Evolutionary conservation across 2,329 filamentous ascomycete species (phyloP).

Genomic region (Colletotrichum tofieldiae): DNA sequence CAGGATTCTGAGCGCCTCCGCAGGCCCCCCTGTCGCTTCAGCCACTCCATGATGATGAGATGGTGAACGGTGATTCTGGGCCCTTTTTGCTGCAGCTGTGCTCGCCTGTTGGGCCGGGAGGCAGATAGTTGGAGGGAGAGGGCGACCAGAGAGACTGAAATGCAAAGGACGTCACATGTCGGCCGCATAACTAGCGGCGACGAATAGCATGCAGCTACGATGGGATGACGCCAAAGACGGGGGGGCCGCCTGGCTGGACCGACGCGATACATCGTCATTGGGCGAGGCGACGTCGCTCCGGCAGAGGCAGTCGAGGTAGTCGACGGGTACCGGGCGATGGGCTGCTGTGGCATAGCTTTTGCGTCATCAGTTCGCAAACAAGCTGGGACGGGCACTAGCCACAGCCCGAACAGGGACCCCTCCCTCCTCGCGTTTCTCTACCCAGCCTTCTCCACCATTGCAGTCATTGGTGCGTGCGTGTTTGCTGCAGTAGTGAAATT

Average conservation of each 20-base stretch:
- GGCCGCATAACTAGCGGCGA: slow-evolving; percentile 35
- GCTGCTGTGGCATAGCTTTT: slow-evolving; percentile 45
- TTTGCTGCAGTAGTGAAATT: slow-evolving; percentile 8
- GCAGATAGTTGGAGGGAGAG: not conserved
- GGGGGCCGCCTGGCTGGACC: slow-evolving; percentile 10
- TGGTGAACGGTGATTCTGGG: slow-evolving; percentile 19
- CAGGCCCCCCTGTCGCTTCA: not conserved
- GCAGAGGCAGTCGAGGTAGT: slow-evolving; percentile 20
- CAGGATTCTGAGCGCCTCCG: not conserved
- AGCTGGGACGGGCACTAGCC: slow-evolving; percentile 43
- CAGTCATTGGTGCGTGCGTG: slow-evolving; percentile 17
- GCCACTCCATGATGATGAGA: slow-evolving; percentile 25
- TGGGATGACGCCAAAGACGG: slow-evolving; percentile 42
- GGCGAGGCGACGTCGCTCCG: not conserved
- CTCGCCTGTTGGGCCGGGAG: not conserved
- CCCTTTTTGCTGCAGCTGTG: not conserved
- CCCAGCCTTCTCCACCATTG: slow-evolving; percentile 8
- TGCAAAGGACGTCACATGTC: slow-evolving; percentile 37
- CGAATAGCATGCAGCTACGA: slow-evolving; percentile 25
- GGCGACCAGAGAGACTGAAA: not conserved
- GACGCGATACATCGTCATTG: slow-evolving; percentile 33
- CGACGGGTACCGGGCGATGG: slow-evolving; percentile 36
- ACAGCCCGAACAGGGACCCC: slow-evolving; percentile 36
- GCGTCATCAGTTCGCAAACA: slow-evolving; percentile 44
- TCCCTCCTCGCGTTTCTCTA: not conserved